phyloP scores from a whole-genome alignment of 306 rosid genomes.

The Lathyrus sativus region DNA sequence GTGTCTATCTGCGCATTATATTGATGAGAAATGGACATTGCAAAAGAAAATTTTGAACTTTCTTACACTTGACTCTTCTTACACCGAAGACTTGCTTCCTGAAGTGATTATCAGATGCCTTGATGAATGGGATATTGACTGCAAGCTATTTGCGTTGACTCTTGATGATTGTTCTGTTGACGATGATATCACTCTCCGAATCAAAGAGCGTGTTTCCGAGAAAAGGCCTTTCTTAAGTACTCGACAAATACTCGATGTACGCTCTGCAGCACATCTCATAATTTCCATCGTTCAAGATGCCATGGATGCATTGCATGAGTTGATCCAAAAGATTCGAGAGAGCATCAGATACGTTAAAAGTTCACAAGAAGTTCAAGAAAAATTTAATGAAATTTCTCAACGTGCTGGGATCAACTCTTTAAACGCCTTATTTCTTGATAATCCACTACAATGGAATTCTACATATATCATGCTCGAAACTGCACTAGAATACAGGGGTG shows the following conservation, averaged over 20 bases:
- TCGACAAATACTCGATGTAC: conserved; percentile 73
- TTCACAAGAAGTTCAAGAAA: conserved; percentile 68
- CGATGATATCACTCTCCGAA: conserved; percentile 70
- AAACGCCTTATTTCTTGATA: conserved; percentile 67
- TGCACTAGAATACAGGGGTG: conserved; percentile 73
- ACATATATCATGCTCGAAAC: conserved; percentile 81
- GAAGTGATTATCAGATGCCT: conserved; percentile 81
- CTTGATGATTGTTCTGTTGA: conserved; percentile 79
- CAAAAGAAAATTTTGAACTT: conserved; percentile 82
- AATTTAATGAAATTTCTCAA: conserved; percentile 73
- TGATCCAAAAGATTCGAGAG: conserved; percentile 76
- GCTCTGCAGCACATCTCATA: conserved; percentile 78
- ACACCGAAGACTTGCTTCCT: conserved; percentile 86
- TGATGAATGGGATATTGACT: conserved; percentile 79
- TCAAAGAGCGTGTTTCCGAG: conserved; percentile 72
- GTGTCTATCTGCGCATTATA: conserved; percentile 75
- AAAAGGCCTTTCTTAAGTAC: conserved; percentile 69
- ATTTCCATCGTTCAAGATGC: conserved; percentile 67
- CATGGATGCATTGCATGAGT: conserved; percentile 61
- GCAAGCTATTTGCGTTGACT: conserved; percentile 87
- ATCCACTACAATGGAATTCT: conserved; percentile 71
- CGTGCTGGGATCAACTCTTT: conserved; percentile 61
- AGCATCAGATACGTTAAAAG: conserved; percentile 71
- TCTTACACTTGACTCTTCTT: conserved; percentile 79
- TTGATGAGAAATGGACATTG: conserved; percentile 79